Evolutionary conservation across 2,329 filamentous ascomycete species (phyloP), one percentile per base, ranked within the genome.

Genomic region (Colletotrichum nymphaeae): DNA sequence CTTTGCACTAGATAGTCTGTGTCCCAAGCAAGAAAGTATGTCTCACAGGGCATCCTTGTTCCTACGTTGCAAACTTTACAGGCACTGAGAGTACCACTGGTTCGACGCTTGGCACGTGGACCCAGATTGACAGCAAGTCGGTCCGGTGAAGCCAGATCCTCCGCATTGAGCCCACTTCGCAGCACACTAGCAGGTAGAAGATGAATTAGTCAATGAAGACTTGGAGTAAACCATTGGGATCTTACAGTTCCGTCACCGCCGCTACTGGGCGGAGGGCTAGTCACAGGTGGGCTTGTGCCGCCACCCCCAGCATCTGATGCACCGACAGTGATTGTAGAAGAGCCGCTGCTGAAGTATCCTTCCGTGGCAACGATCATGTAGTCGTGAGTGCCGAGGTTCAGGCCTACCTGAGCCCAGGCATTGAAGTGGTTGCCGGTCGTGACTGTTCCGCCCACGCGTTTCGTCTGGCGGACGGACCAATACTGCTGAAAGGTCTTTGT

Each of bases 401-500:
- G 80, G 3, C 88, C 88, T 28, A 81, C 77, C 74, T 84, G 84
- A 12, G 80, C 77, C 88, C 89, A 91, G 28, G 86, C 87, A 75
- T 87, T 83, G 74, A 90, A 90, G 80, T 90, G 88, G 67, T 84
- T 87, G 24, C 81, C 81, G 1, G 84, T 86, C 2, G 85, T 88
- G 63, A 91, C 86, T 2, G 86, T 88, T 1, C 89, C 89, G 26
- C 86, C 84, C 14, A 85, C 83, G 35, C 88, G 83, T 81, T 89
- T 86, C 67, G 80, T 82, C 63, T 82, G 82, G 57, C 89, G 84
- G 16, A 85, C 81, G 0, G 82, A 83, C 84, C 86, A 89, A 78
- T 86, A 90, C 81, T 89, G 87, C 78, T 84, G 82, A 78, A 90
- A 90, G 52, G 87, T 89, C 22, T 81, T 75, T 12, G 87, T 89